phyloP scores from a whole-genome alignment of 257 asterid genomes.

The Nemophila menziesii region DNA sequence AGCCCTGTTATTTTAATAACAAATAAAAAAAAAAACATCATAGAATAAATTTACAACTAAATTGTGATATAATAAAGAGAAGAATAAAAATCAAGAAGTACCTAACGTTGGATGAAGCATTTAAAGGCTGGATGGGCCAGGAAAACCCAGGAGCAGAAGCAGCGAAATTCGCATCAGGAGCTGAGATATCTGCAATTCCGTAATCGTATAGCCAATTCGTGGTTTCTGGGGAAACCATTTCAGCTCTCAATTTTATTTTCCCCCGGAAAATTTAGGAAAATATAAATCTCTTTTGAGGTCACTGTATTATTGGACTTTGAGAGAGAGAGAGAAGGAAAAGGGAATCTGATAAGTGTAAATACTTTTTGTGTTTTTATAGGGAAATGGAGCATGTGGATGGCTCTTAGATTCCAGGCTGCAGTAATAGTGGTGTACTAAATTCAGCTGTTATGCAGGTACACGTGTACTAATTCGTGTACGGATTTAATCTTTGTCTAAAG shows the following conservation, averaged over 20 bases:
- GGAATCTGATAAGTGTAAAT: constrained; percentile 10
- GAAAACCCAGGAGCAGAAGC: constrained; percentile 49
- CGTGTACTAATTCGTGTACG: no score
- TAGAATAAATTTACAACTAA: background rate
- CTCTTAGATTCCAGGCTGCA: background rate
- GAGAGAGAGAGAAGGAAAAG: background rate
- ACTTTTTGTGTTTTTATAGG: background rate
- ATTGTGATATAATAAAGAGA: background rate
- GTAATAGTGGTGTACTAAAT: no score
- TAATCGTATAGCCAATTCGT: constrained; percentile 90
- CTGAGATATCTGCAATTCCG: constrained; percentile 57
- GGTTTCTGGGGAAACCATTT: constrained; percentile 75
- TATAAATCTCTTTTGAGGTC: background rate
- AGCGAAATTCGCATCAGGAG: constrained; percentile 39
- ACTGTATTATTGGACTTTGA: background rate
- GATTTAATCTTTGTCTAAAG: no score
- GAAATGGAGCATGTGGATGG: constrained; percentile 2
- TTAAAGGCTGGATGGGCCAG: constrained; percentile 57
- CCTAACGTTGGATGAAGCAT: constrained; percentile 51
- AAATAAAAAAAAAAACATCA: no score
- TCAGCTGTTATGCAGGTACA: no score
- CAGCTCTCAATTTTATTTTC: constrained; percentile 9
- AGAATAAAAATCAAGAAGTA: constrained; percentile 6
- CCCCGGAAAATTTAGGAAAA: background rate
- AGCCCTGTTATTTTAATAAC: no score